phyloP scores from a whole-genome alignment of 2,329 filamentous ascomycete species.

The Verticillium klebahnii region DNA sequence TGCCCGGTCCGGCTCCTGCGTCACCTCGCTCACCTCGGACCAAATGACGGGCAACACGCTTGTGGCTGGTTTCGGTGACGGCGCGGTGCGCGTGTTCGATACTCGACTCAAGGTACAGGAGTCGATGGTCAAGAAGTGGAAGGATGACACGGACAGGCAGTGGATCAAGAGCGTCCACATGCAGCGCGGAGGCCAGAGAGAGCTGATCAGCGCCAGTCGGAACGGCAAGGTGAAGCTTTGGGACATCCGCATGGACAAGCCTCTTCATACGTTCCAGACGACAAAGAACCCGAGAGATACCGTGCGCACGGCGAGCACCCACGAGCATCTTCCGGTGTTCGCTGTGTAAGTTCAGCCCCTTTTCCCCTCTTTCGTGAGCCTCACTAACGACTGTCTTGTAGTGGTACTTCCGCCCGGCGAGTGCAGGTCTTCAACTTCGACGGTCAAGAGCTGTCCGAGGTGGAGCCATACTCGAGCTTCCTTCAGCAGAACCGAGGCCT shows the following conservation, averaged over 20 bases:
- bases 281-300: conserved; percentile 73
- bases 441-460: conserved; percentile 70
- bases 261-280: conserved; percentile 67
- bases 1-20: conserved; percentile 88
- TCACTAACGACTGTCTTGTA: conserved; percentile 34
- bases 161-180: conserved; percentile 97
- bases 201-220: conserved; percentile 83
- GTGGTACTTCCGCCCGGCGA: conserved; percentile 80
- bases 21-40: conserved; percentile 92
- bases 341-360: conserved; percentile 70
- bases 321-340: conserved; percentile 96
- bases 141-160: conserved; percentile 76
- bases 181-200: conserved; percentile 89
- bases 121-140: conserved; percentile 95
- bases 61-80: conserved; percentile 93
- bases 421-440: conserved; percentile 93
- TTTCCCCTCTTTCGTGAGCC: not conserved
- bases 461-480: conserved; percentile 89
- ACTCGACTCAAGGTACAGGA: conserved; percentile 78
- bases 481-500: conserved; percentile 73
- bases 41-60: conserved; percentile 97
- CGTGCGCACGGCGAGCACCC: conserved; percentile 80
- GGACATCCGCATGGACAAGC: conserved; percentile 86
- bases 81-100: conserved; percentile 90
- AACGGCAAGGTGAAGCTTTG: conserved; percentile 93